Conservation (phyloP, 1,284 basidiomycete genomes). For the Cutaneotrichosporon sp. region DNA sequence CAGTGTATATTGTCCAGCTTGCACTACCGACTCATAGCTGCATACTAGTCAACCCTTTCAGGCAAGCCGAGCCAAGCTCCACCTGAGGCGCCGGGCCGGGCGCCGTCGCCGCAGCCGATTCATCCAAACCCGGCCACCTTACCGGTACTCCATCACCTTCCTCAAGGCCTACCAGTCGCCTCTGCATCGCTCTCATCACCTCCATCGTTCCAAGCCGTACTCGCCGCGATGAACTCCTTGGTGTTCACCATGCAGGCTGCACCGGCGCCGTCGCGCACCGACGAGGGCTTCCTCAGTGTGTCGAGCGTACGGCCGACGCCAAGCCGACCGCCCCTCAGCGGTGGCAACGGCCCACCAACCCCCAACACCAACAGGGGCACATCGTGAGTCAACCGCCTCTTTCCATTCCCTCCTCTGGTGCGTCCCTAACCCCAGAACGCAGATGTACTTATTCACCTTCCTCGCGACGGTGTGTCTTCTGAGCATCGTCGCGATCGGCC, state of each 20-base stretch:
- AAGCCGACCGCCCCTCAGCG: neutral
- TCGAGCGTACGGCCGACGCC: neutral
- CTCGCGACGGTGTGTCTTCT: slow-evolving; percentile 50
- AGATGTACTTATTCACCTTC: slow-evolving; percentile 53
- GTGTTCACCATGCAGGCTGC: neutral
- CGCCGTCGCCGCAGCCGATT: too few relatives aligned
- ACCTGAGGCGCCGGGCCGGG: too few relatives aligned
- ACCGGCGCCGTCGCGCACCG: neutral
- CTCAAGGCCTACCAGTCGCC: neutral
- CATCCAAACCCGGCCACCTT: neutral
- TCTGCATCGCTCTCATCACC: neutral
- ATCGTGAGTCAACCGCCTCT: neutral
- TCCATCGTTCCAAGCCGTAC: neutral
- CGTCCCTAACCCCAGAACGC: slow-evolving; percentile 21
- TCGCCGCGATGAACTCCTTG: neutral
- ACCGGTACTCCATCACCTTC: neutral
- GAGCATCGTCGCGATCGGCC: slow-evolving; percentile 38
- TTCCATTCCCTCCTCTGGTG: neutral
- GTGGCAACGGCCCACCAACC: neutral
- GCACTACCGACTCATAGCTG: too few relatives aligned
- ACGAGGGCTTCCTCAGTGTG: neutral
- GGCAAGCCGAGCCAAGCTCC: too few relatives aligned
- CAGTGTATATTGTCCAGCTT: too few relatives aligned
- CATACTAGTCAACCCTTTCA: too few relatives aligned
- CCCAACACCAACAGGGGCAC: neutral